phyloP scores from a whole-genome alignment of 2,329 filamentous ascomycete genomes.

The Podosphaera fusca region DNA sequence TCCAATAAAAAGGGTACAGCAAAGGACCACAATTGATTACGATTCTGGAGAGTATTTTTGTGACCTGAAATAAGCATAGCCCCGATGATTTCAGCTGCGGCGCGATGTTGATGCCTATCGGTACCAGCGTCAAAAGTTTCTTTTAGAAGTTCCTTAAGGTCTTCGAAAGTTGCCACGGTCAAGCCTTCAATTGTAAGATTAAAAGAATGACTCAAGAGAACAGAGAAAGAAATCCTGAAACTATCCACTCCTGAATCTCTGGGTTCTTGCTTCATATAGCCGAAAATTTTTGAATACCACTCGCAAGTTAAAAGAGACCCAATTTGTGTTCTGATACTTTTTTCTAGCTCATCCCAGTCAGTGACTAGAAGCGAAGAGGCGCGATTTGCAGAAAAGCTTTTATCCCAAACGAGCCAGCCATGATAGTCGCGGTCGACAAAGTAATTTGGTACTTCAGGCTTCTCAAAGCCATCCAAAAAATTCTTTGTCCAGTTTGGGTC shows the following conservation, averaged over 20 bases:
- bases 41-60: slow-evolving; percentile 51
- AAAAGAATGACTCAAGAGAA: slow-evolving; percentile 73
- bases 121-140: slow-evolving; percentile 75
- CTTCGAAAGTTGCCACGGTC: slow-evolving; percentile 59
- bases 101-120: slow-evolving; percentile 93
- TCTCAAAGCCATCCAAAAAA: slow-evolving; percentile 56
- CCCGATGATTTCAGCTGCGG: slow-evolving; percentile 79
- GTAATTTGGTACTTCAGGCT: slow-evolving; percentile 52
- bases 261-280: slow-evolving; percentile 88
- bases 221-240: slow-evolving; percentile 72
- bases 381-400: slow-evolving; percentile 59
- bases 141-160: slow-evolving; percentile 60
- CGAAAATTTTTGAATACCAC: slow-evolving; percentile 77
- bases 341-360: slow-evolving; percentile 62
- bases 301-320: slow-evolving; percentile 56
- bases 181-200: slow-evolving; percentile 67
- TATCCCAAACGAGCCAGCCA: slow-evolving; percentile 91
- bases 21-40: slow-evolving; percentile 65
- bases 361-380: slow-evolving; percentile 43
- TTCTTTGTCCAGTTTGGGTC: slow-evolving; percentile 58
- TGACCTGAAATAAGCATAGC: slow-evolving; percentile 61
- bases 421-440: slow-evolving; percentile 82
- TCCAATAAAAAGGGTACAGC: slow-evolving; percentile 69
- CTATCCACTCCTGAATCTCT: slow-evolving; percentile 60
- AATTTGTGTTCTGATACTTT: slow-evolving; percentile 50